Percentiles rank a stretch among this genome's conserved stretches.
Evolutionary conservation across 331 rosid species (phyloP).

Genomic region (Prunus yedoensis): DNA sequence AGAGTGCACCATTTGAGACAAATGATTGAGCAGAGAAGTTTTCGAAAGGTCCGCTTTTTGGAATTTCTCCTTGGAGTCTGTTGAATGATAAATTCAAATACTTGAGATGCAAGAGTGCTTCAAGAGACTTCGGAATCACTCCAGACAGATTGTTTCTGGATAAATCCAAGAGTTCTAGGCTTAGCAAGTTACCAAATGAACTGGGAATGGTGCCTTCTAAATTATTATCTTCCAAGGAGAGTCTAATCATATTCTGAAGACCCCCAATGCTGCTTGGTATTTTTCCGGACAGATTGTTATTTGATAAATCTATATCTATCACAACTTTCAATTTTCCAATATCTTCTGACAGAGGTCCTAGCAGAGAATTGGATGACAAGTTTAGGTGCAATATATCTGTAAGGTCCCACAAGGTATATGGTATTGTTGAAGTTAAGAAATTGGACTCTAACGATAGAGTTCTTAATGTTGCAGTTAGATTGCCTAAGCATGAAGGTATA

Average conservation of each 20-base stretch:
- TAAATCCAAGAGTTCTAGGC: neutral
- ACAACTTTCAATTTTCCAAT: no score
- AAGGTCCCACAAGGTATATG: no score
- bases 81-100: neutral
- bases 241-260: neutral
- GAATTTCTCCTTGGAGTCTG: neutral
- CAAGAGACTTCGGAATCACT: neutral
- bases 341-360: no score
- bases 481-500: no score
- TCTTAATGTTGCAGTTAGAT: no score
- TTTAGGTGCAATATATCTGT: no score
- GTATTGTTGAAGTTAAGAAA: no score
- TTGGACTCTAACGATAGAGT: no score
- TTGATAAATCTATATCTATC: no score
- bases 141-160: neutral
- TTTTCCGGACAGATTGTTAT: no score
- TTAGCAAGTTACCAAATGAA: neutral
- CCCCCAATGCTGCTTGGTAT: constrained; percentile 10
- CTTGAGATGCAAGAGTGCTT: neutral
- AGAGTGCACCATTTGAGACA: neutral
- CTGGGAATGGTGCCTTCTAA: neutral
- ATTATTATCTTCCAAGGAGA: neutral
- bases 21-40: neutral
- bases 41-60: neutral
- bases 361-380: no score